Evolutionary conservation across 768 basidiomycete species (phyloP), one percentile per base, ranked within the genome.

Genomic region (Termitomyces sp.): DNA sequence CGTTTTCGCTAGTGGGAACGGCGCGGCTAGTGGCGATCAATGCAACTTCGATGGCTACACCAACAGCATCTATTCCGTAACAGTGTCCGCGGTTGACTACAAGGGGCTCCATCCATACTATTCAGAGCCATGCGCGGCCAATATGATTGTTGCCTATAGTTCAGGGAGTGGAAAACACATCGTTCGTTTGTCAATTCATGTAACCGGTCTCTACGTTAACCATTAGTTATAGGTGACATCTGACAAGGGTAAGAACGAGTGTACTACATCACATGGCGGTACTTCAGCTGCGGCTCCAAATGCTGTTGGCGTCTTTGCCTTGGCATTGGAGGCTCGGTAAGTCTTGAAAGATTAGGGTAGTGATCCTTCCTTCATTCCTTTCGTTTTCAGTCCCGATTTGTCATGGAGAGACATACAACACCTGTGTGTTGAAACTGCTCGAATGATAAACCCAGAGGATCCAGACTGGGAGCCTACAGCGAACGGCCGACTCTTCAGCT

Each of bases 31-130:
- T 55, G 92, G 90, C 18, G 97, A 99, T 68, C 96, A 98, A 70
- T 99, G 97, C 77, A 99, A 99, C 70, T 98, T 99, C 67, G 96
- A 98, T 64, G 97, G 97, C 7, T 99, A 99, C 70, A 99, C 97
- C 13, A 99, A 99, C 69, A 92, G 90, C 66, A 95, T 98, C 58
- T 98, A 92, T 73, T 92, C 91, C 7, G 85, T 99, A 44, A 99
- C 97, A 0, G 93, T 99, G 29, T 87, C 94, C n/a, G 92, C 97
- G 0, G 80, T 98, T 58, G 97, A 98, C 66, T 85, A 88, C 70
- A 91, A 92, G 68, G 96, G 94, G 16, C 73, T 94, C 33, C 97
- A 97, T 67, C 97, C 97, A 15, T 93, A 91, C 68, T 98, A 99
- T 65, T 98, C 96, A 4, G 97, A 99, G 71, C 75, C 93, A n/a